Conservation (phyloP, 2,329 filamentous ascomycete genomes). For the Passalora sequoiae region DNA sequence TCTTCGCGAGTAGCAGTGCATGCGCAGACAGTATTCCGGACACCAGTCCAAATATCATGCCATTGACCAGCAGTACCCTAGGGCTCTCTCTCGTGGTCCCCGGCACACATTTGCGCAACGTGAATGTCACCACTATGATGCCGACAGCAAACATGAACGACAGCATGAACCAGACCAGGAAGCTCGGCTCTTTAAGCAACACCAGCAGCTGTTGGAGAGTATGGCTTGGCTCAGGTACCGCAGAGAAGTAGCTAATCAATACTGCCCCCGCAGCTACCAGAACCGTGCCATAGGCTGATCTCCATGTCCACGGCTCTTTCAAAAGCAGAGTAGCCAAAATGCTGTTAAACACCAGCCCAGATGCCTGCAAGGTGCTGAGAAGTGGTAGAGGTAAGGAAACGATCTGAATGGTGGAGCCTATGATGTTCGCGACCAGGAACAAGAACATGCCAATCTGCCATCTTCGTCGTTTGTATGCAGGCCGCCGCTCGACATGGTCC, state of each 20-base stretch:
- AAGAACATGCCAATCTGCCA: constrained; percentile 97
- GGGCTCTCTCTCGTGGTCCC: constrained; percentile 30
- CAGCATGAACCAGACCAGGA: constrained; percentile 82
- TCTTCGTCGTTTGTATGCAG: constrained; percentile 81
- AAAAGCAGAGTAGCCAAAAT: constrained; percentile 92
- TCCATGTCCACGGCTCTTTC: constrained; percentile 86
- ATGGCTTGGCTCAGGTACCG: constrained; percentile 88
- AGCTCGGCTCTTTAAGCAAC: constrained; percentile 67
- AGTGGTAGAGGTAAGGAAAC: constrained; percentile 91
- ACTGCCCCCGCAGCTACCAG: constrained; percentile 85
- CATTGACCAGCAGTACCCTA: constrained; percentile 60
- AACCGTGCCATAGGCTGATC: constrained; percentile 84
- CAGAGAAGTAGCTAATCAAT: constrained; percentile 88
- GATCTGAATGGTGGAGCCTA: constrained; percentile 95
- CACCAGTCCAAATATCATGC: constrained; percentile 81
- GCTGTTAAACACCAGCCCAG: constrained; percentile 95
- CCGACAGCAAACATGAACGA: constrained; percentile 69
- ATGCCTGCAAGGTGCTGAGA: constrained; percentile 89
- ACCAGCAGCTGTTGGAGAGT: constrained; percentile 73
- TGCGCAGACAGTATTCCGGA: constrained; percentile 90
- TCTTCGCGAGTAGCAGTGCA: constrained; percentile 88
- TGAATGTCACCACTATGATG: constrained; percentile 57
- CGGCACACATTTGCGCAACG: constrained; percentile 34
- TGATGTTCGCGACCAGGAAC: constrained; percentile 89
- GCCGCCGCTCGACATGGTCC: constrained; percentile 68